Base-by-base conservation (phyloP, 768 basidiomycete species). In the Boletus reticulatus region DNA sequence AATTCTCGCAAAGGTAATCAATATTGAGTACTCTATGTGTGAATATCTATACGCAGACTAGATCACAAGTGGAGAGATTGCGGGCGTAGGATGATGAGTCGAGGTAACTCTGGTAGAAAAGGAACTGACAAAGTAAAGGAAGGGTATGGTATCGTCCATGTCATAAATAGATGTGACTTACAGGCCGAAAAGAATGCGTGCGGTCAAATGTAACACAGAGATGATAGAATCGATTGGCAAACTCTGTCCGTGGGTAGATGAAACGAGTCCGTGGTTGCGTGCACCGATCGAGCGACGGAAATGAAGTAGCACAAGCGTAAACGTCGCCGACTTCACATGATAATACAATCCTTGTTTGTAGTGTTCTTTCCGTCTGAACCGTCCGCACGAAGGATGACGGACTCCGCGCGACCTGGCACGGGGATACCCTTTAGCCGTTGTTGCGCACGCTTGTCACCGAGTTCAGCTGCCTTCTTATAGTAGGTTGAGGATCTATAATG, bases 391-490 rank as follows among this genome's bases (percentile, higher is more conserved):
- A 82, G 76, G 34, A 89, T 72, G 11, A 89, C 81, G 6, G 87
- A 76, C 34, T 80, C 83, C 1, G 85, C 75, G 31, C 84, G 83
- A 24, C 84, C 85, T 5, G 85, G 80, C 51, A 72, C 80, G 43
- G 79, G 79, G 7, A 82, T 78, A 12, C 83, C 75, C 66, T 82
- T 86, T 14, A 98, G 75, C 50, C 97, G 85, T 65, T 95, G 92
- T 9, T 80, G 75, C 0, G 97, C 94, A 55, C 97, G 91, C 70
- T 92, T 96, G 74, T 99, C 97, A 47, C 96, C 95, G 31, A 85
- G 82, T 3, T 95, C 93, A 16, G 94, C 88, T 4, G 97, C 92
- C 58, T 84, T 84, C 73, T 92, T 91, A 78, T 94, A 98, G 80
- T 88, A 98, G 14, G 77, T 64, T 36, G 84, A 74, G 1, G 94